Conservation (phyloP, 2,329 filamentous ascomycete genomes). For the Conoideocrella luteorostrata region DNA sequence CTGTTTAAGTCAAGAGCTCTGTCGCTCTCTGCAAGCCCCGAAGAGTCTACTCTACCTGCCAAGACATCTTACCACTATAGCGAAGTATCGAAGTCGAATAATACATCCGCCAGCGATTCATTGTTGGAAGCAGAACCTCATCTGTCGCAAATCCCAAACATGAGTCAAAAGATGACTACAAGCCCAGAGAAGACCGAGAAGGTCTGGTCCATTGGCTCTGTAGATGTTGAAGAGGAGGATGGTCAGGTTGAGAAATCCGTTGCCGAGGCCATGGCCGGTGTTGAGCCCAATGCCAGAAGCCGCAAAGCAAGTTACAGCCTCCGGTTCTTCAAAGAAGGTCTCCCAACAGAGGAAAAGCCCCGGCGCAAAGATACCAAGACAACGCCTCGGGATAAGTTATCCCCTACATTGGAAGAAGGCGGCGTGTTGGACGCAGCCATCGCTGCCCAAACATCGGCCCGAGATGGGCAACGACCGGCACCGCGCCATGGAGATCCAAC, state of each 20-base stretch:
- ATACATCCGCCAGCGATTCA: constrained; percentile 13
- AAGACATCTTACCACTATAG: constrained; percentile 12
- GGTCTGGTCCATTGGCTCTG: constrained; percentile 57
- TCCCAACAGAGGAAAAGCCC: constrained; percentile 50
- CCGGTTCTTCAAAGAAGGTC: constrained; percentile 60
- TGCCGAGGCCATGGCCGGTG: constrained; percentile 52
- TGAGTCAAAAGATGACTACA: constrained; percentile 35
- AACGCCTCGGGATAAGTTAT: constrained; percentile 33
- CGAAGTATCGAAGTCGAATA: constrained; percentile 10
- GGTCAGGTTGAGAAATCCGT: constrained; percentile 61
- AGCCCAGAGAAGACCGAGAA: constrained; percentile 56
- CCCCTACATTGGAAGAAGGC: constrained; percentile 29
- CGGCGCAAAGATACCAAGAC: constrained; percentile 44
- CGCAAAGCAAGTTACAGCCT: constrained; percentile 62
- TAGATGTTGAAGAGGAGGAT: constrained; percentile 40
- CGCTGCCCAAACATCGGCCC: neutral
- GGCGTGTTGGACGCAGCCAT: neutral
- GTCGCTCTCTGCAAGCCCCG: constrained; percentile 20
- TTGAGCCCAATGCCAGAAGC: constrained; percentile 58
- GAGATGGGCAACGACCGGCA: neutral
- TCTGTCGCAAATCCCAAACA: constrained; percentile 29
- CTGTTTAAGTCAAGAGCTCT: constrained; percentile 18
- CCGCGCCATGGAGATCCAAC: constrained; percentile 1
- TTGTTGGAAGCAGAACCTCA: constrained; percentile 10
- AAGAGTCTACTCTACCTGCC: constrained; percentile 19